Evolutionary conservation across 2,329 filamentous ascomycete species (phyloP).

Genomic region (Chaetoscypha palmicola): DNA sequence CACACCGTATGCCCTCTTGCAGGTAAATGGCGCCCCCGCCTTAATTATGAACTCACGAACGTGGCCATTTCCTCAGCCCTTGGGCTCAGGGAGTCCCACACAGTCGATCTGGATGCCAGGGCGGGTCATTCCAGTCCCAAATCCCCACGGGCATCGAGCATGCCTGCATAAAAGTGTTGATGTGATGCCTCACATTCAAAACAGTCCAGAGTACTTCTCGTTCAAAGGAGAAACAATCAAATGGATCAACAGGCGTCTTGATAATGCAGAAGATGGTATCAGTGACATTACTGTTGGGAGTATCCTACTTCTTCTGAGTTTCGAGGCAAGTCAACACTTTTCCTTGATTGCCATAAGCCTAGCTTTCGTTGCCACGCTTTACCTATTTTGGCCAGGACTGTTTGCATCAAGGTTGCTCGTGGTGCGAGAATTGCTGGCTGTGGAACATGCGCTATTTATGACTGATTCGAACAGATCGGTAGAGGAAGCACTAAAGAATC

Average conservation of each 20-base stretch:
- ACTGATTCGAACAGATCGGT: background rate
- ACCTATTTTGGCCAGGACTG: too few species aligned
- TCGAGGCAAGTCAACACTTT: background rate
- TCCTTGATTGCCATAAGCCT: background rate
- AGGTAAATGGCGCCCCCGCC: conserved; percentile 8
- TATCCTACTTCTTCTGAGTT: background rate
- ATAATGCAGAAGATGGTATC: background rate
- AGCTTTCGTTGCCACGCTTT: background rate
- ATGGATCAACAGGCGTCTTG: background rate
- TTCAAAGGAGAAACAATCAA: conserved; percentile 2
- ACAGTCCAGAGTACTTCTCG: background rate
- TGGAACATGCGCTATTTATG: too few species aligned
- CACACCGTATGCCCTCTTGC: conserved; percentile 9
- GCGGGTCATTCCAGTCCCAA: conserved; percentile 6
- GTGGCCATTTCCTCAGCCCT: conserved; percentile 9
- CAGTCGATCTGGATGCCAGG: conserved; percentile 10
- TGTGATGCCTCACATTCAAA: background rate
- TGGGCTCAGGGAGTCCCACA: conserved; percentile 4
- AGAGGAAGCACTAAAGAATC: background rate
- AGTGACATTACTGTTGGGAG: background rate
- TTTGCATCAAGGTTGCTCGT: too few species aligned
- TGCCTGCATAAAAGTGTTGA: background rate
- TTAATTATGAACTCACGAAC: conserved; percentile 5
- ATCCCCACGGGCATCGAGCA: background rate
- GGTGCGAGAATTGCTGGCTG: too few species aligned